Base-by-base conservation (phyloP, 164 flowering plant genomes). In the Malania oleifera region DNA sequence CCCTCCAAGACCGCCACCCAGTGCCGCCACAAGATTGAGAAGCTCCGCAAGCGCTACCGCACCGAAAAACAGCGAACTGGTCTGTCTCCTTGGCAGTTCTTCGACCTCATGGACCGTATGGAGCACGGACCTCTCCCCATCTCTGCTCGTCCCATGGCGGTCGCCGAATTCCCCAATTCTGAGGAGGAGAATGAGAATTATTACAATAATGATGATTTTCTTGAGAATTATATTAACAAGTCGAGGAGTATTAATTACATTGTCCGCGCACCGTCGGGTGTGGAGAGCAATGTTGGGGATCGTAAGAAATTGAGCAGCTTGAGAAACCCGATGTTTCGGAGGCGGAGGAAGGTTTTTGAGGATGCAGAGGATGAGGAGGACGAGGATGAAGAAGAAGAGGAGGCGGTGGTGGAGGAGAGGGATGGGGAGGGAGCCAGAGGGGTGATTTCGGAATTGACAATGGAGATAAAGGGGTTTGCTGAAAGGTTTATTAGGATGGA, bases 21-120 rank as follows among this genome's bases (percentile, higher is more conserved):
- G 73, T 92, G 98, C 76, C 91, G 98, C 54, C 96, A 92, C 80
- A 92, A 92, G 77, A 85, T 92, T 71, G 98, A 92, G 82, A 92
- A 92, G 75, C 91, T 92, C 49, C 84, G 98, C 1, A 78, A 81
- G 35, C 82, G 98, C 25, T 85, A 82, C 73, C 85, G 98, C 29
- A 49, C 91, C 26, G 95, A 87, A 75, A 67, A 59, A 24, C 82
- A 65, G 59, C 65, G 68, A n/a, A 46, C 57, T 29, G 59, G 8
- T 5, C 24, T 64, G 24, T 65, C 82, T 52, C 29, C 68, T 11
- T 89, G 97, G 97, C 79, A 66, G 2, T 83, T 62, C 64, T 91
- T 77, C 63, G 56, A 75, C 23, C 72, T 67, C 34, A 88, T 91
- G 96, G 83, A 84, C 43, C 61, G n/a, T 8, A 56, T 90, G 69